Conservation (phyloP, 2,329 filamentous ascomycete species). For the Trichoderma cornu-damae region DNA sequence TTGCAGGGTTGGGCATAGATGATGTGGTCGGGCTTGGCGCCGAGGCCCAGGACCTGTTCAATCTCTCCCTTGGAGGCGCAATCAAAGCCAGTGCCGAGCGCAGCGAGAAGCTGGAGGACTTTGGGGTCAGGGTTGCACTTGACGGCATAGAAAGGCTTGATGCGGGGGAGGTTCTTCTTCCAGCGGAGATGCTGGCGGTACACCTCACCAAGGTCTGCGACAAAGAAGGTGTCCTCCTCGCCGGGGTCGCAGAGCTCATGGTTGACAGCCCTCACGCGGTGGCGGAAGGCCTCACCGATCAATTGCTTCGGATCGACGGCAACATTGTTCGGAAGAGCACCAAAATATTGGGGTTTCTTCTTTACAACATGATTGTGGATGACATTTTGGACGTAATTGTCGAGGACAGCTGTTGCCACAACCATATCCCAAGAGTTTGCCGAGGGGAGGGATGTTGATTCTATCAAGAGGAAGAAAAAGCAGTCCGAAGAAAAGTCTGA, state of each 20-base stretch:
- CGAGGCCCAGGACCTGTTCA: slow-evolving; percentile 78
- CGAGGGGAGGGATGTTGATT: slow-evolving; percentile 10
- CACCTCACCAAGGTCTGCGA: slow-evolving; percentile 95
- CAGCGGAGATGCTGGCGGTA: slow-evolving; percentile 98
- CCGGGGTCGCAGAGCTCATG: slow-evolving; percentile 83
- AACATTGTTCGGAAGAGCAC: slow-evolving; percentile 39
- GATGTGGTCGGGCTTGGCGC: slow-evolving; percentile 81
- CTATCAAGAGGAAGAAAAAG: background rate
- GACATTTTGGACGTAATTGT: slow-evolving; percentile 47
- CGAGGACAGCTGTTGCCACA: slow-evolving; percentile 58
- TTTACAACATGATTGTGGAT: slow-evolving; percentile 45
- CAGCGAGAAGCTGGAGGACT: slow-evolving; percentile 80
- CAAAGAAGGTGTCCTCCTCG: slow-evolving; percentile 97
- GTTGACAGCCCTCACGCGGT: slow-evolving; percentile 78
- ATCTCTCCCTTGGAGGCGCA: slow-evolving; percentile 98
- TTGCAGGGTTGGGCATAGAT: slow-evolving; percentile 99
- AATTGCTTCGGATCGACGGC: slow-evolving; percentile 62
- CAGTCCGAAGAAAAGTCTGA: slow-evolving; percentile 6
- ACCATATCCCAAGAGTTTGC: slow-evolving; percentile 50
- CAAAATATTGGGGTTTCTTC: slow-evolving; percentile 40
- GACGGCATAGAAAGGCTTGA: slow-evolving; percentile 97
- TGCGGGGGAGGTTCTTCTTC: slow-evolving; percentile 87
- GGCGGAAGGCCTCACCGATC: slow-evolving; percentile 81
- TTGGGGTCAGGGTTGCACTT: slow-evolving; percentile 97
- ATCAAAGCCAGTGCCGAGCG: slow-evolving; percentile 91